Conservation (phyloP, 768 basidiomycete genomes). For the Pulveroboletus sp. region DNA sequence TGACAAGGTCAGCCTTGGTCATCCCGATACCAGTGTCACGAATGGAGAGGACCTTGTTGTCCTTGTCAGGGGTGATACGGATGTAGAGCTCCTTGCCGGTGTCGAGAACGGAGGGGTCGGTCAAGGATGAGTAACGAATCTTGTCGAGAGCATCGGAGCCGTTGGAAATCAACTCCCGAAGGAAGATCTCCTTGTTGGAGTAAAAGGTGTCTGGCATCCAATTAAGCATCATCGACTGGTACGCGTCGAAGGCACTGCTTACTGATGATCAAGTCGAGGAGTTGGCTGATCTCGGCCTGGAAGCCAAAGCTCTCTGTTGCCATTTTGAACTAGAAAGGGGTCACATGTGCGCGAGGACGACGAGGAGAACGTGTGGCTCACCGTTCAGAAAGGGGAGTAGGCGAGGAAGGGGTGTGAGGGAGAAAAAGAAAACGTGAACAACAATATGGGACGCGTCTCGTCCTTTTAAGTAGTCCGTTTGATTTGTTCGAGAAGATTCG, state of each 20-base stretch:
- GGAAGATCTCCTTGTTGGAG: constrained; percentile 99
- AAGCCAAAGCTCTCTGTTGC: constrained; percentile 89
- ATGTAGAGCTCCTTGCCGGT: constrained; percentile 91
- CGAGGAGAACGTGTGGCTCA: constrained; percentile 4
- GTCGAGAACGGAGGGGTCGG: constrained; percentile 89
- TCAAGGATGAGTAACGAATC: constrained; percentile 95
- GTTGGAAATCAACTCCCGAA: constrained; percentile 97
- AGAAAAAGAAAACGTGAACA: constrained; percentile 7
- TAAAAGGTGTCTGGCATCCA: constrained; percentile 86
- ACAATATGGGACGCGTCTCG: constrained; percentile 17
- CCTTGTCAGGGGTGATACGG: constrained; percentile 93
- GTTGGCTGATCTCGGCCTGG: constrained; percentile 99
- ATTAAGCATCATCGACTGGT: constrained; percentile 5
- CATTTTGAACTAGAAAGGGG: constrained; percentile 41
- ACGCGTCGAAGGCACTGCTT: constrained; percentile 28
- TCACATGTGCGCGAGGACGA: constrained; percentile 8
- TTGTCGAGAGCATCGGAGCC: constrained; percentile 98
- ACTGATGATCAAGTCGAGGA: constrained; percentile 99
- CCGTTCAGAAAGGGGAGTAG: constrained; percentile 10
- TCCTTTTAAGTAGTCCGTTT: constrained; percentile 35
- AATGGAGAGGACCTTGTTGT: constrained; percentile 86
- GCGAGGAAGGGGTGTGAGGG: constrained; percentile 10
- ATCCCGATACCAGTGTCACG: constrained; percentile 98
- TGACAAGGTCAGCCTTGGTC: constrained; percentile 99
- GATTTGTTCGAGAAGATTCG: constrained; percentile 47